phyloP scores from a whole-genome alignment of 257 asterid species.

The Echium plantagineum region DNA sequence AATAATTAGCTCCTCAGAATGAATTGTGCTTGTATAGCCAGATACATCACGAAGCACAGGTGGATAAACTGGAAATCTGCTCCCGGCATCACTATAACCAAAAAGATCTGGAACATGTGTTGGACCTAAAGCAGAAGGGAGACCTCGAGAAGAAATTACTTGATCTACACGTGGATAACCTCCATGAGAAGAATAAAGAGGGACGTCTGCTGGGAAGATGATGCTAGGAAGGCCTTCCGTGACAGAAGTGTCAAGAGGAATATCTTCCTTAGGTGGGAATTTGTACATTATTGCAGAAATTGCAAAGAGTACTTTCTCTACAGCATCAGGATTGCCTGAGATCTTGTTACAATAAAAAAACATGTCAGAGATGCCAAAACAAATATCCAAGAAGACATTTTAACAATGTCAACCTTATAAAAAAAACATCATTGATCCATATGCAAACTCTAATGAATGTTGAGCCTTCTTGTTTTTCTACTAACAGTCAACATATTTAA shows the following conservation, averaged over 20 bases:
- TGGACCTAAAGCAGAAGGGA: conserved; percentile 59
- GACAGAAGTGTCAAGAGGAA: conserved; percentile 67
- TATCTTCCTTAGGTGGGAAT: conserved; percentile 72
- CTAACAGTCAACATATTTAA: neutral
- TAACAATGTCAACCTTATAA: neutral
- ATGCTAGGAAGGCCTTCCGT: conserved; percentile 73
- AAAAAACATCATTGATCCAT: neutral
- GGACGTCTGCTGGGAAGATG: conserved; percentile 81
- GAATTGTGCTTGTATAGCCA: conserved; percentile 50
- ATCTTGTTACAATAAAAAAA: conserved; percentile 34
- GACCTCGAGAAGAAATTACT: conserved; percentile 36
- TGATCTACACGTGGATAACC: conserved; percentile 56
- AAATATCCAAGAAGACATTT: neutral
- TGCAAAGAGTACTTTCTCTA: conserved; percentile 77
- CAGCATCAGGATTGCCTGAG: conserved; percentile 73
- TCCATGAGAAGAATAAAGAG: conserved; percentile 68
- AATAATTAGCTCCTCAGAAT: conserved; percentile 53
- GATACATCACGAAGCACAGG: conserved; percentile 69
- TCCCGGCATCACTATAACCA: conserved; percentile 56
- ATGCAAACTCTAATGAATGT: neutral
- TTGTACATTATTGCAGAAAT: conserved; percentile 86
- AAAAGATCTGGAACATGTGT: conserved; percentile 49
- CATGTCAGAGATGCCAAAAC: neutral
- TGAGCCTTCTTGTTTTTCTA: neutral
- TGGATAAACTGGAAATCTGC: conserved; percentile 70